Evolutionary conservation across 495 filamentous ascomycete genomes (phyloP), one percentile per base, ranked within the genome.

Genomic region (Penicillium flavigenum): DNA sequence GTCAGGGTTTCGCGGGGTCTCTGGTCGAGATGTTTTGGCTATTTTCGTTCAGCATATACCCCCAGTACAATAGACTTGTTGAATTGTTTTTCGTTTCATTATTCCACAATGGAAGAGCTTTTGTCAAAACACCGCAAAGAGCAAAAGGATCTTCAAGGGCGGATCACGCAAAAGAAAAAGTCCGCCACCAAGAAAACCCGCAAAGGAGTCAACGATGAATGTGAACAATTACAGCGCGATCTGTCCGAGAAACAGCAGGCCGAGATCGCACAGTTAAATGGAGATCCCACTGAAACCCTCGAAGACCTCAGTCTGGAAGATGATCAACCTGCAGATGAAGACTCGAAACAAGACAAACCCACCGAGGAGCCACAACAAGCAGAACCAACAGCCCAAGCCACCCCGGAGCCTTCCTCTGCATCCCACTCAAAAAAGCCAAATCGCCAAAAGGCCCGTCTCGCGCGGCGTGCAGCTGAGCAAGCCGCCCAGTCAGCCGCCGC

Each of bases 121-220:
- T 82, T 90, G 58, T 78, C 84, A 12, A 86, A 86, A 41, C 94
- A 98, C 71, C 83, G 89, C 60, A 96, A 92, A 72, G 94, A 98
- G 72, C 85, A 87, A 67, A 86, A 85, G 54, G 93, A 98, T 41
- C 80, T 98, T 20, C 88, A 92, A 74, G 77, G 82, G 36, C 84
- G 86, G 24, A 86, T 94, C 60, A 96, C 90, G 7, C 91, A 90
- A 75, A 96, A 96, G 77, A 97, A 96, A 78, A 97, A 96, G 76
- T 82, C 86, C 52, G 92, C 94, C 26, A 94, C 88, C 38, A 98
- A 97, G 76, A 98, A 96, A 81, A 97, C 91, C 16, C 84, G 94
- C 31, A 95, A 91, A 72, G 87, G 87, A 41, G 80, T 98, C 61
- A 92, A 89, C 63, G 85, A 91, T 59, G 89, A 95, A 74, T 94